phyloP scores from a whole-genome alignment of 306 rosid species.

The Prunus persica region DNA sequence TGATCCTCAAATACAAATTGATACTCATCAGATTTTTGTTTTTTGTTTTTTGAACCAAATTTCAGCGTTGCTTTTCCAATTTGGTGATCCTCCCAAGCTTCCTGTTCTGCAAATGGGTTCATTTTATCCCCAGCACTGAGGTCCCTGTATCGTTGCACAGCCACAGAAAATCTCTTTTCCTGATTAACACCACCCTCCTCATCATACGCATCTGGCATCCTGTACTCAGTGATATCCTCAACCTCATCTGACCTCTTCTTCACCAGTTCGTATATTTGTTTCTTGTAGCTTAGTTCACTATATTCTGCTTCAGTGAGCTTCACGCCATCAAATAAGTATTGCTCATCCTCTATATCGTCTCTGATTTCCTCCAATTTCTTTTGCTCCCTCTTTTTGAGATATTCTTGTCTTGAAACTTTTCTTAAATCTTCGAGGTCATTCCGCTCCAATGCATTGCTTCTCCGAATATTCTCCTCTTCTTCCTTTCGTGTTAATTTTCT shows the following conservation, averaged over 20 bases:
- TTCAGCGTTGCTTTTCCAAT: conserved; percentile 83
- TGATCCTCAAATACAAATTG: conserved; percentile 94
- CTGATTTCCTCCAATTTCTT: conserved; percentile 88
- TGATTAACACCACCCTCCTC: conserved; percentile 77
- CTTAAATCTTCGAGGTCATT: conserved; percentile 51
- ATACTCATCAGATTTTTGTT: conserved; percentile 63
- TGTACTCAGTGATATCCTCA: conserved; percentile 70
- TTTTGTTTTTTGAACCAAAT: conserved; percentile 82
- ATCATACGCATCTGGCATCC: conserved; percentile 95
- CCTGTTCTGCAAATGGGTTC: conserved; percentile 92
- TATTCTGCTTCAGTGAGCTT: conserved; percentile 70
- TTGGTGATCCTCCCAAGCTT: conserved; percentile 99
- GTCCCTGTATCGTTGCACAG: conserved; percentile 68
- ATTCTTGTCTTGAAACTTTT: conserved; percentile 82
- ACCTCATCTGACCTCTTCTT: conserved; percentile 74
- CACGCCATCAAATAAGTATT: conserved; percentile 77
- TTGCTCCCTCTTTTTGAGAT: conserved; percentile 86
- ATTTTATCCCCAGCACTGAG: conserved; percentile 71
- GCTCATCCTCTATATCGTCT: conserved; percentile 91
- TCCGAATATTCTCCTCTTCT: conserved; percentile 84
- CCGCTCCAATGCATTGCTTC: conserved; percentile 63
- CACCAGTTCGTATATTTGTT: conserved; percentile 70
- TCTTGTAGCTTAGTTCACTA: conserved; percentile 68
- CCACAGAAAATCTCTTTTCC: conserved; percentile 88
- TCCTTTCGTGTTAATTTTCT: conserved; percentile 62